Conservation (phyloP, 2,329 filamentous ascomycete genomes). For the Cercospora janseana region DNA sequence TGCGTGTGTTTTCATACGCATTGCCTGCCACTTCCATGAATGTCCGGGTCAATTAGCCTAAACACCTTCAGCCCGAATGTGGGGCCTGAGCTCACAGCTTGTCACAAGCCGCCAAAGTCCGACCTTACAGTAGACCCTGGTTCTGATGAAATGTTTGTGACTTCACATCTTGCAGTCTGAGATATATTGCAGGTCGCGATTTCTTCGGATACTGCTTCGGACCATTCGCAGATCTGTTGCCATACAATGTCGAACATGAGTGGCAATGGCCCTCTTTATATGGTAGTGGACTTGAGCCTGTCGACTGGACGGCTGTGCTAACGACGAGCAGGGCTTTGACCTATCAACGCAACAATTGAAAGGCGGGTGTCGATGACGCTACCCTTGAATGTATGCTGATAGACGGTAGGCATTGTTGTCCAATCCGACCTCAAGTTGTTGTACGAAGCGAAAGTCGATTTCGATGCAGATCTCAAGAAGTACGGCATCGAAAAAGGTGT, state of each 20-base stretch:
- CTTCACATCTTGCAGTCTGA: background rate
- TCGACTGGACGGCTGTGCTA: background rate
- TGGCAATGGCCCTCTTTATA: slow-evolving; percentile 18
- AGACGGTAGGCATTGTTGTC: slow-evolving; percentile 69
- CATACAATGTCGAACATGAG: background rate
- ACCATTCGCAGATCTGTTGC: no score
- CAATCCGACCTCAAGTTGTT: slow-evolving; percentile 76
- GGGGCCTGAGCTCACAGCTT: slow-evolving; percentile 9
- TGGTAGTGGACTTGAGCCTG: slow-evolving; percentile 9
- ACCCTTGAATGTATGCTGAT: slow-evolving; percentile 1
- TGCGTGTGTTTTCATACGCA: no score
- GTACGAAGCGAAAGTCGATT: slow-evolving; percentile 88
- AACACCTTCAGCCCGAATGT: slow-evolving; percentile 1
- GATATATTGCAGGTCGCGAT: no score
- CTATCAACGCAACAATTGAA: slow-evolving; percentile 96
- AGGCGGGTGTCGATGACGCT: slow-evolving; percentile 49
- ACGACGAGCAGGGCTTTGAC: slow-evolving; percentile 66
- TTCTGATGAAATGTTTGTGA: background rate
- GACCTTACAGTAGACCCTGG: slow-evolving; percentile 2
- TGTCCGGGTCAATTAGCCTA: background rate
- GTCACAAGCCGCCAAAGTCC: slow-evolving; percentile 7
- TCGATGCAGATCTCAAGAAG: slow-evolving; percentile 75
- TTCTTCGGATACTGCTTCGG: no score
- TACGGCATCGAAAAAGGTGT: slow-evolving; percentile 83
- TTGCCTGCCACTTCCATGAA: background rate